Base-by-base conservation (phyloP, 2,329 filamentous ascomycete genomes). In the Colletotrichum tofieldiae region DNA sequence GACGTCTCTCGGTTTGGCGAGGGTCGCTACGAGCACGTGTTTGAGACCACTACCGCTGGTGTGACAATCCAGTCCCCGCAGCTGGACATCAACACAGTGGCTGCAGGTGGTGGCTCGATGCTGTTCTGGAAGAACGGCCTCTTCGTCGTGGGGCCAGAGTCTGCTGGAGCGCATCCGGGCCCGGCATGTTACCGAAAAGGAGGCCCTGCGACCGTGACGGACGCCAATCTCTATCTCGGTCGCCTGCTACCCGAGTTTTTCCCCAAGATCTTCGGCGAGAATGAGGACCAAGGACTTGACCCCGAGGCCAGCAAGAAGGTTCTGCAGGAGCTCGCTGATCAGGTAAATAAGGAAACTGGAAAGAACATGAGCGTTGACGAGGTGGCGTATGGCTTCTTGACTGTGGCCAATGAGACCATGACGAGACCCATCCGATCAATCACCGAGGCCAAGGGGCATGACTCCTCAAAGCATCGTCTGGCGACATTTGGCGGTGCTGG, bases 51-150 rank as follows among this genome's bases (percentile, higher is more conserved):
- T 0, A 97, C 94, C 1, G 95, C 95, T 0, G 95, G 95, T n/a
- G 94, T 98, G 0, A 96, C 95, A 0, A 96, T 98, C 37, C 95
- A 98, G 77, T 95, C 93, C 1, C 95, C 95, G 0, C 95, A 98
- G 78, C 88, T 98, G 0, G 95, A 98, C 78, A 98, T 98, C 83
- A 98, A 98, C 81, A 98, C 95, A 0, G 95, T 98, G 1, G 95
- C 95, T 7, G 95, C 95, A 3, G 95, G 95, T 58, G 95, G 95
- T 74, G 94, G 94, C 8, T 96, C 93, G 0, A 87, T 92, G 39
- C 86, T 98, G 4, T 96, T 97, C 82, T 98, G 94, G 88, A 91
- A 90, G 74, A 97, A 98, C 75, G 95, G 95, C 0, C 85, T 98
- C 0, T 98, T 98, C 75, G 93, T 95, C 0, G 95, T 98, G 3